A percentile compares a stretch with the other conserved stretches of the same genome.
Conservation (phyloP, 2,329 filamentous ascomycete species). For the Dactylonectria estremocensis region DNA sequence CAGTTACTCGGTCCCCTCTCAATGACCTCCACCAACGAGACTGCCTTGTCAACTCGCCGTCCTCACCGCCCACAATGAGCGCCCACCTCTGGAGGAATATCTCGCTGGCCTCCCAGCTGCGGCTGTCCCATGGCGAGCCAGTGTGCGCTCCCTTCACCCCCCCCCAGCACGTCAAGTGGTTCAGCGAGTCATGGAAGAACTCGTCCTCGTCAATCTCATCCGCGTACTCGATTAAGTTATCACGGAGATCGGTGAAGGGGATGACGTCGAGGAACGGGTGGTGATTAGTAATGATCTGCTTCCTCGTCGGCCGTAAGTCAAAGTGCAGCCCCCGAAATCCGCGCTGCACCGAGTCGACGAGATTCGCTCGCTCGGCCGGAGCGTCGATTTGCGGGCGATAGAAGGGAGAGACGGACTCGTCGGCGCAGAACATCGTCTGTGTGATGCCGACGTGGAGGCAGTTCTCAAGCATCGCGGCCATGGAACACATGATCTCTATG, state of each 20-base stretch:
- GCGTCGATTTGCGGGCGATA: constrained; percentile 36
- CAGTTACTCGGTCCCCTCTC: constrained; percentile 45
- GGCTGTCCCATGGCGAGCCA: constrained; percentile 49
- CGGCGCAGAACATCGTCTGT: constrained; percentile 43
- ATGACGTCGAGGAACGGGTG: constrained; percentile 49
- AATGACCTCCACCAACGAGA: constrained; percentile 50
- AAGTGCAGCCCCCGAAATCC: constrained; percentile 42
- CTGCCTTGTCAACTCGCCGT: constrained; percentile 49
- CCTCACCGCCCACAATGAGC: constrained; percentile 47
- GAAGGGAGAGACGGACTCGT: constrained; percentile 46
- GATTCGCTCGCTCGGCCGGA: constrained; percentile 29
- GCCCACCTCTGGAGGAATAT: constrained; percentile 49
- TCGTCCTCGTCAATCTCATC: constrained; percentile 47
- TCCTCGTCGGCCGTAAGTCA: constrained; percentile 47
- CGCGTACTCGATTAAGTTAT: constrained; percentile 45
- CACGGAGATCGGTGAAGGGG: constrained; percentile 46
- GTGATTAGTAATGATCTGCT: constrained; percentile 44
- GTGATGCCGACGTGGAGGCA: constrained; percentile 47
- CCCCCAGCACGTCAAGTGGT: constrained; percentile 51
- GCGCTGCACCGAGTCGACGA: constrained; percentile 41
- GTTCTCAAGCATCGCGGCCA: constrained; percentile 45
- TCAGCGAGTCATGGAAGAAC: constrained; percentile 50
- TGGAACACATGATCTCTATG: constrained; percentile 46
- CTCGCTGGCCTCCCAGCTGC: constrained; percentile 51
- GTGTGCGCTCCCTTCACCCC: constrained; percentile 43